Evolutionary conservation across 1,139 yeast genomes (phyloP), one percentile per base, ranked within the genome.

Genomic region (Protomyces macrosporus): DNA sequence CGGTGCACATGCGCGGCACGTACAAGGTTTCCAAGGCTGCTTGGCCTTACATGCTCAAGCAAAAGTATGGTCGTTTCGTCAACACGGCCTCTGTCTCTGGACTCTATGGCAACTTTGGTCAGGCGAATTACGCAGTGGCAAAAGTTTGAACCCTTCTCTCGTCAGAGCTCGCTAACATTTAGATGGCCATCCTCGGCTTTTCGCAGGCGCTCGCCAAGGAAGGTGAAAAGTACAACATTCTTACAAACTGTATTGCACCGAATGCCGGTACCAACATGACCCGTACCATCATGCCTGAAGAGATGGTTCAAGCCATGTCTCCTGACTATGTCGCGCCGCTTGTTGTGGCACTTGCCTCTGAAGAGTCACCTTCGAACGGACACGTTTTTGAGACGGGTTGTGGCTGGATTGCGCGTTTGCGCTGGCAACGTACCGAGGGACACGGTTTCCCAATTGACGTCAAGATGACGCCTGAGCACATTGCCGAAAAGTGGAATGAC

Each of bases 221-320:
- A 78, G 98, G 98, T 72, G 84, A 85, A 67, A 90, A 83, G 76
- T 74, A 79, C 73, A 85, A 87, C 73, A 89, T 93, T 71, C 81
- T 81, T 73, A 93, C 85, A 66, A 89, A 91, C 74, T 82, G 85
- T 58, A 87, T 90, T 75, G 98, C 98, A 55, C 98, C 98, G 66
- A 97, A 91, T 75, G 98, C 98, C 53, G 97, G 91, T 74, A 91
- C 98, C 60, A 93, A 95, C 68, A 93, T 93, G 98, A 93, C 98
- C 40, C 82, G 84, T 73, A 87, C 96, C 7, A 84, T 93, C 63
- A 89, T 91, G 78, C 82, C 85, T 63, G 87, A 86, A 67, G 98
- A 91, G 75, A 77, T 82, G 78, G 79, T 81, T 69, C 89, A 89
- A 76, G 84, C 86, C 72, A 90, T 87, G 78, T 90, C 89, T 72